Percentiles rank a stretch among this genome's conserved stretches.
These are phyloP conservation scores for Scheffersomyces titani DNA, from an alignment of 1,139 yeast species.

Conservation along the genomic window DNA sequence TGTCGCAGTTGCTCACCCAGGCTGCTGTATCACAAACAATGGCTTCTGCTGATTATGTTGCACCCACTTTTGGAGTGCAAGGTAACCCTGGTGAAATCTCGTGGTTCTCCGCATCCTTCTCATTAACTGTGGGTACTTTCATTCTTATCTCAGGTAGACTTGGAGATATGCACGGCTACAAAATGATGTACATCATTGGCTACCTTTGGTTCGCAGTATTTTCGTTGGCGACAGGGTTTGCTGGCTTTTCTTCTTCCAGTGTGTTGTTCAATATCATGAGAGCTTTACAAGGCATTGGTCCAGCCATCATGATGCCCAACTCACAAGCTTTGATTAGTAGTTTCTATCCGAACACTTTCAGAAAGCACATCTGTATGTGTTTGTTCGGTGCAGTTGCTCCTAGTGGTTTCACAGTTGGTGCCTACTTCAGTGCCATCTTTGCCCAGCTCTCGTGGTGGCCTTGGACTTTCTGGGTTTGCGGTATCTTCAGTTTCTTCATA, in stretches of 20 bases:
- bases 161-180: slow-evolving; percentile 67
- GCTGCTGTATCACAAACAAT: slow-evolving; percentile 51
- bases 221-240: slow-evolving; percentile 53
- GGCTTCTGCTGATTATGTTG: slow-evolving; percentile 36
- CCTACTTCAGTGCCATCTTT: slow-evolving; percentile 46
- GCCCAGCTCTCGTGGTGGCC: slow-evolving; percentile 53
- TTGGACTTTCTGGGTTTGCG: slow-evolving; percentile 54
- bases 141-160: slow-evolving; percentile 61
- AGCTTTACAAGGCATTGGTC: slow-evolving; percentile 62
- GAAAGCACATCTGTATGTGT: slow-evolving; percentile 45
- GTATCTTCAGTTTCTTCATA: slow-evolving; percentile 37
- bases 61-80: slow-evolving; percentile 34
- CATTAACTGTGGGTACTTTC: slow-evolving; percentile 63
- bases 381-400: slow-evolving; percentile 64
- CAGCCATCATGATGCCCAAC: slow-evolving; percentile 59
- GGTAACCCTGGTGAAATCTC: slow-evolving; percentile 44
- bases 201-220: slow-evolving; percentile 49
- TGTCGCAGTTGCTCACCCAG: slow-evolving; percentile 53
- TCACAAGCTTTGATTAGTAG: slow-evolving; percentile 56
- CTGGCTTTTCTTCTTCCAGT: slow-evolving; percentile 40
- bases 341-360: slow-evolving; percentile 46
- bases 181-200: slow-evolving; percentile 48
- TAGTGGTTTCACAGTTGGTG: slow-evolving; percentile 54
- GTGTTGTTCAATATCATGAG: slow-evolving; percentile 53
- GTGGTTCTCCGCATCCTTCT: slow-evolving; percentile 63